These are phyloP conservation scores for Exserohilum rostratum DNA, from an alignment of 2,329 filamentous ascomycete species.

Conservation along the genomic window DNA sequence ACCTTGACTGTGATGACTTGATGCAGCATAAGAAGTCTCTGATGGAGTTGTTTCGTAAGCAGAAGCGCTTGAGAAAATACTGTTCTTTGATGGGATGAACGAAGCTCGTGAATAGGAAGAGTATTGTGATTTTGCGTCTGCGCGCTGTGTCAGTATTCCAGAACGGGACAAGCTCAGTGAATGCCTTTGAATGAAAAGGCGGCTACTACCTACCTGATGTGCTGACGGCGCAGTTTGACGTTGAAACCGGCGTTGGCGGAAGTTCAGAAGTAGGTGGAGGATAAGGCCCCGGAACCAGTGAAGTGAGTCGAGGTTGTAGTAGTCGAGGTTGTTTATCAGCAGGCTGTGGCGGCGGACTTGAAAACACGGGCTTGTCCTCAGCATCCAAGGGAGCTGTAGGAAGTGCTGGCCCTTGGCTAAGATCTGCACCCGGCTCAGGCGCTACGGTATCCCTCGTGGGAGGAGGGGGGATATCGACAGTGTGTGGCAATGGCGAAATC, in stretches of 20 bases:
- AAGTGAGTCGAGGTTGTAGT: constrained; percentile 19
- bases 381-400: constrained; percentile 18
- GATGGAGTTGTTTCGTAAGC: constrained; percentile 25
- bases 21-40: constrained; percentile 17
- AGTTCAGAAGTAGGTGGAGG: constrained; percentile 26
- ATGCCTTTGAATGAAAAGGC: not conserved
- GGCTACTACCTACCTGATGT: constrained; percentile 25
- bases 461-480: constrained; percentile 13
- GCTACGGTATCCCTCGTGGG: constrained; percentile 1
- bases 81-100: constrained; percentile 27
- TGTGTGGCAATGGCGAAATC: constrained; percentile 22
- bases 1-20: not conserved
- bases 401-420: constrained; percentile 17
- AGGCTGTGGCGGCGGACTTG: constrained; percentile 6
- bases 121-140: constrained; percentile 23
- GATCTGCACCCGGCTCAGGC: constrained; percentile 6
- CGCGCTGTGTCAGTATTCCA: constrained; percentile 9
- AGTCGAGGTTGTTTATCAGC: constrained; percentile 9
- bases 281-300: constrained; percentile 20
- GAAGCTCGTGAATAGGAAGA: constrained; percentile 26
- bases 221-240: constrained; percentile 7
- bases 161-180: not conserved
- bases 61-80: constrained; percentile 26
- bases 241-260: constrained; percentile 22
- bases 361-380: constrained; percentile 2